These are phyloP conservation scores for Neurospora tetrasperma DNA, from an alignment of 495 filamentous ascomycete genomes.

Conservation along the genomic window DNA sequence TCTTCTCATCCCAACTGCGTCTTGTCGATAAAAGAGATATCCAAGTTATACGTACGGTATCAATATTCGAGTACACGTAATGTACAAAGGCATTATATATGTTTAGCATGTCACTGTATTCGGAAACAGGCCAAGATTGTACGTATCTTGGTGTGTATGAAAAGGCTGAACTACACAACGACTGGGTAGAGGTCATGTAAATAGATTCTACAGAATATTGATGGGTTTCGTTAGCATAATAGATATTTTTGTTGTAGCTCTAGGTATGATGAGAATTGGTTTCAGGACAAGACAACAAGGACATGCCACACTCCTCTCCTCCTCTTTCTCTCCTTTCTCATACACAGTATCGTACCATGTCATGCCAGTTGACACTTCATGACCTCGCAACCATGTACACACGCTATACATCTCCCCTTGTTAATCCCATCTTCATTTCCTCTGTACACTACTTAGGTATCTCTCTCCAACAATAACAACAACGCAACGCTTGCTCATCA, in stretches of 20 bases:
- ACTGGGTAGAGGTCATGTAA: not conserved
- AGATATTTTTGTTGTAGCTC: not conserved
- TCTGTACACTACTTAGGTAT: not conserved
- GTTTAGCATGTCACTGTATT: not conserved
- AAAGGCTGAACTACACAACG: not conserved
- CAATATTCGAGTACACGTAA: too few species aligned
- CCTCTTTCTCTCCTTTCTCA: not conserved
- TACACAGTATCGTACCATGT: not conserved
- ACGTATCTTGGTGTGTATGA: not conserved
- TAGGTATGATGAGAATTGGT: not conserved
- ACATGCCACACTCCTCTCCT: not conserved
- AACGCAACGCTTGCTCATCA: not conserved
- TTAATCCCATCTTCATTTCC: too few species aligned
- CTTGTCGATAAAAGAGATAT: not conserved
- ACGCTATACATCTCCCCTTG: too few species aligned
- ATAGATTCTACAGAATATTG: not conserved
- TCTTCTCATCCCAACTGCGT: not conserved
- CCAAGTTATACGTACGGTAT: not conserved
- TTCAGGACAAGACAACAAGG: not conserved
- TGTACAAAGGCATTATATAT: too few species aligned
- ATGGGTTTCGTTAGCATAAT: not conserved
- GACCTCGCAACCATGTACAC: not conserved
- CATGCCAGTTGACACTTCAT: not conserved
- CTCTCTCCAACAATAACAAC: not conserved
- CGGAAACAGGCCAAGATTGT: not conserved